Evolutionary conservation across 352 stramenopile species (phyloP).

Genomic region (Phytophthora agathidicida): DNA sequence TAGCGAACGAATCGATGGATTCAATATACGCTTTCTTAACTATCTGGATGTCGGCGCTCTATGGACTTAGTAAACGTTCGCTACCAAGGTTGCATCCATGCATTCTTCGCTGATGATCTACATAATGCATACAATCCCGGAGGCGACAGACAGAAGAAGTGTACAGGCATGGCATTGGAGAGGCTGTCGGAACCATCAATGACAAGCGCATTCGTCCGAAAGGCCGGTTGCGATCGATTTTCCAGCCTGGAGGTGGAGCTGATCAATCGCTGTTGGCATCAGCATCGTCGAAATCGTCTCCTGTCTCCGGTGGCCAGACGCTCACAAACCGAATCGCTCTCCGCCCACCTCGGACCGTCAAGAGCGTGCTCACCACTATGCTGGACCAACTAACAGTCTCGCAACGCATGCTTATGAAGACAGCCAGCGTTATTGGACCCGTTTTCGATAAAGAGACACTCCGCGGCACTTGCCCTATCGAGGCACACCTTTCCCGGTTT

Average conservation of each 20-base stretch:
- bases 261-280: constrained; percentile 22
- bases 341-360: constrained; percentile 74
- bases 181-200: constrained; percentile 28
- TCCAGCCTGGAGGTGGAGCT: constrained; percentile 41
- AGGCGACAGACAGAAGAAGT: no score
- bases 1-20: no score
- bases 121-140: no score
- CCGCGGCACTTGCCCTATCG: constrained; percentile 71
- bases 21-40: no score
- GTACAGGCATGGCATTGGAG: constrained; percentile 56
- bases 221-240: constrained; percentile 65
- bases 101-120: no score
- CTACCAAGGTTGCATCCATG: no score
- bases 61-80: no score
- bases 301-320: constrained; percentile 28
- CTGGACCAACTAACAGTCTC: constrained; percentile 85
- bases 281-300: constrained; percentile 10
- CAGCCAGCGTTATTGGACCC: constrained; percentile 77
- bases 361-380: constrained; percentile 84
- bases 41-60: no score
- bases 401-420: constrained; percentile 90
- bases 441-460: constrained; percentile 82
- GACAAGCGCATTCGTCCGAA: constrained; percentile 43
- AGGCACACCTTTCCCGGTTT: constrained; percentile 71
- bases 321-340: constrained; percentile 78